Conservation (phyloP, 139 green algal species). For the Eudorina sp. region DNA sequence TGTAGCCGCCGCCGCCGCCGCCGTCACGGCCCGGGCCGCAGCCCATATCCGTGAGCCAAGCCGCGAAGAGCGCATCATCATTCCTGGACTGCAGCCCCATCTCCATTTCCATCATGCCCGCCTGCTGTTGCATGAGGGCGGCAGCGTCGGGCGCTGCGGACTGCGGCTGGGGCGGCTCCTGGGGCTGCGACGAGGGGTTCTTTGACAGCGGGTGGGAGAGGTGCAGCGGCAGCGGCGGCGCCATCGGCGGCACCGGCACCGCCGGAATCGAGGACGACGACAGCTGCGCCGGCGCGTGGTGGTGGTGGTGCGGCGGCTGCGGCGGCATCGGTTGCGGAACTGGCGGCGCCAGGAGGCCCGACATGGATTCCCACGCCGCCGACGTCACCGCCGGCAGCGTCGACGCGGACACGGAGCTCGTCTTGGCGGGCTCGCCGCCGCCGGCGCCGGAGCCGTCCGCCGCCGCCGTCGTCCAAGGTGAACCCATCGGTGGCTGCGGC, state of each 20-base stretch:
- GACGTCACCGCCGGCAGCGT: too few relatives aligned
- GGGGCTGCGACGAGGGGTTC: background rate
- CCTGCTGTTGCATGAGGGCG: background rate
- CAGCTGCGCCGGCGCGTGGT: background rate
- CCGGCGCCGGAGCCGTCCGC: background rate
- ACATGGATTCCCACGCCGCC: background rate
- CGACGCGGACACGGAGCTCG: too few relatives aligned
- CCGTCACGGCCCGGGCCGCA: background rate
- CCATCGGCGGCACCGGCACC: background rate
- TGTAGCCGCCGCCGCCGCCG: too few relatives aligned
- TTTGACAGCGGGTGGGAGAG: background rate
- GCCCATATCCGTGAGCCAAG: background rate
- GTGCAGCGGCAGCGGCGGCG: background rate
- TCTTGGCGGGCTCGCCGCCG: too few relatives aligned
- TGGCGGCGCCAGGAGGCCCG: background rate
- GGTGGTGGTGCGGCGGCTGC: background rate
- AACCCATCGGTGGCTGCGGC: too few relatives aligned
- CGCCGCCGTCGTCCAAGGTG: background rate
- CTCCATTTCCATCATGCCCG: conserved; percentile 1
- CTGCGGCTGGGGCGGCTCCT: background rate
- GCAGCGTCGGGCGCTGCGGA: background rate
- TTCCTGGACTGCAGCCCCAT: background rate
- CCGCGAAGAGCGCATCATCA: background rate
- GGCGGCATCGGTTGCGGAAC: background rate
- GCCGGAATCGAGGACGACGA: background rate